Percentiles rank a stretch among this genome's conserved stretches.
Evolutionary conservation across 768 basidiomycete genomes (phyloP).

Genomic region (Russula earlei): DNA sequence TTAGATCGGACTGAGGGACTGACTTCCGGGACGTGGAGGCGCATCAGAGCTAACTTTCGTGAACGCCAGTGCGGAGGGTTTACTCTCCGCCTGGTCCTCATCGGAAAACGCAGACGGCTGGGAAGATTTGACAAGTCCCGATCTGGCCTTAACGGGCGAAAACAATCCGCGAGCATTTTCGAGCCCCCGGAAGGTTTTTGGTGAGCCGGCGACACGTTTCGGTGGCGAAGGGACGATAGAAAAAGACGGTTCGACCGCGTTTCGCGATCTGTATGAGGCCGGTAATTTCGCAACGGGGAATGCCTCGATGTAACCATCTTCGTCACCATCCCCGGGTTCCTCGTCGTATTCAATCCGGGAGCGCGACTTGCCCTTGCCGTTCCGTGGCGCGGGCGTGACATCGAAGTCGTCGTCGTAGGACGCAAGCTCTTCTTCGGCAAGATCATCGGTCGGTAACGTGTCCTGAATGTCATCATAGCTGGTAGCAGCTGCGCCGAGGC

Average conservation of each 20-base stretch:
- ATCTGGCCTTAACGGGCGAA: neutral
- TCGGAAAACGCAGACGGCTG: neutral
- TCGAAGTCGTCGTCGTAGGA: conserved; percentile 11
- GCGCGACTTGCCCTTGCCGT: conserved; percentile 4
- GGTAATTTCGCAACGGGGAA: neutral
- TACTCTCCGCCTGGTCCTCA: neutral
- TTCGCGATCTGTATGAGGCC: neutral
- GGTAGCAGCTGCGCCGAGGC: neutral
- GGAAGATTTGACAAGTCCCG: neutral
- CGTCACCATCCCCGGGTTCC: neutral
- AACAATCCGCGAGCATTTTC: neutral
- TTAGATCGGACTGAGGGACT: neutral
- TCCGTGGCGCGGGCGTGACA: neutral
- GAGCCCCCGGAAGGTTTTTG: neutral
- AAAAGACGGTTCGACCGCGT: conserved; percentile 1
- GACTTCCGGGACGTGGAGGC: neutral
- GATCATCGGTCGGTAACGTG: conserved; percentile 1
- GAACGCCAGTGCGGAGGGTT: neutral
- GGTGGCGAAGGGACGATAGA: conserved; percentile 7
- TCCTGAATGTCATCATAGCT: conserved; percentile 10
- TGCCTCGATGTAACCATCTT: neutral
- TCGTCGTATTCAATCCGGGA: conserved; percentile 14
- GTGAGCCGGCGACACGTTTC: neutral
- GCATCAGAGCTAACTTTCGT: neutral
- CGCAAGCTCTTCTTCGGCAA: conserved; percentile 5